phyloP scores from a whole-genome alignment of 2,329 filamentous ascomycete species.

The Cercospora sojina region DNA sequence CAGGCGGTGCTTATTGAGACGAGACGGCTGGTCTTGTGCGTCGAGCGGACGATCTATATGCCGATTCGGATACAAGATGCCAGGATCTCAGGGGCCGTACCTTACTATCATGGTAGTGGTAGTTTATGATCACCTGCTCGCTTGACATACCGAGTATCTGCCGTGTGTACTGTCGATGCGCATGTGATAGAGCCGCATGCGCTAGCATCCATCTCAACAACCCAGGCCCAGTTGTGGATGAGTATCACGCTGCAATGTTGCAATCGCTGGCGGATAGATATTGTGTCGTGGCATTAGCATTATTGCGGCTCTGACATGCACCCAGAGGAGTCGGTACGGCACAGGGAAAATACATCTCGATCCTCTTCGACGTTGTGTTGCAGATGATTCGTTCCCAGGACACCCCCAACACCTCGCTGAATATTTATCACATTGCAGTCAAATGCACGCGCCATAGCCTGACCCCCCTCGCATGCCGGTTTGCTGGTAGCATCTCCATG shows the following conservation, averaged over 20 bases:
- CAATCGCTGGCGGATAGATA: not conserved
- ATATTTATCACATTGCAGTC: not conserved
- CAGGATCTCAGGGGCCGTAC: not conserved
- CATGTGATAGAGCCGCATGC: not conserved
- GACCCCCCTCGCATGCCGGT: conserved; percentile 17
- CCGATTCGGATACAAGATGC: not conserved
- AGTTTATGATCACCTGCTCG: not conserved
- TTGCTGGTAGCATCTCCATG: conserved; percentile 22
- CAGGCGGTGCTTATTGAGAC: not conserved
- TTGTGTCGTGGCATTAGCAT: not conserved
- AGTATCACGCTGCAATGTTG: not conserved
- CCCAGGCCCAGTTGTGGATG: not conserved
- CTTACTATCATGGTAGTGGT: not conserved
- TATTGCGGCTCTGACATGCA: not conserved
- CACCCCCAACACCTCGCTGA: not conserved
- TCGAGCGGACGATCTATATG: not conserved
- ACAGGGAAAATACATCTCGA: not conserved
- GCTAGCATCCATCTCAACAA: not conserved
- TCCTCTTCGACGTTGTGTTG: not conserved
- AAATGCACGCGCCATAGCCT: conserved; percentile 13
- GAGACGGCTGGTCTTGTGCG: not conserved
- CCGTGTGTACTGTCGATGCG: not conserved
- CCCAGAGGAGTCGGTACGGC: not conserved
- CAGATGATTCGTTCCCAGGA: not conserved
- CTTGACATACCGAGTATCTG: not conserved